phyloP scores from a whole-genome alignment of 2,329 filamentous ascomycete genomes.

The Trichoderma simmonsii region DNA sequence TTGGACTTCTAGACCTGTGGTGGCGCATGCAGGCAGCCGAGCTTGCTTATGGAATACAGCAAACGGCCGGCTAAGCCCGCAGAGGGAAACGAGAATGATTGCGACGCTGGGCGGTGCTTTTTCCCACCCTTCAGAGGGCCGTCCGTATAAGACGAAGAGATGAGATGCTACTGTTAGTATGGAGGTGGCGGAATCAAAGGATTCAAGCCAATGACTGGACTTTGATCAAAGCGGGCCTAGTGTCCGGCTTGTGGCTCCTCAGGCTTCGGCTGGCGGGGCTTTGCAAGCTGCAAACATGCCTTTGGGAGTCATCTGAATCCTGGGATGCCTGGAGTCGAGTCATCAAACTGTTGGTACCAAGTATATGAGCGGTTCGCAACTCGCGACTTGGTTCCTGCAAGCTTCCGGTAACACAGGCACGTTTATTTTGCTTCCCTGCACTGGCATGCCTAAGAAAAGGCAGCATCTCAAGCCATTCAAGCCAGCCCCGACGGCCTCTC shows the following conservation, averaged over 20 bases:
- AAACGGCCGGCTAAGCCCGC: neutral
- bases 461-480: conserved; percentile 55
- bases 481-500: conserved; percentile 54
- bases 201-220: neutral
- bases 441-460: conserved; percentile 63
- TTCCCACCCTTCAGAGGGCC: no score
- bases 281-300: neutral
- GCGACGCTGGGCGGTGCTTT: neutral
- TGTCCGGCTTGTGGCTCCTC: conserved; percentile 8
- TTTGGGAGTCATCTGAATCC: neutral
- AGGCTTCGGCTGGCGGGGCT: conserved; percentile 2
- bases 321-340: conserved; percentile 8
- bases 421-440: neutral
- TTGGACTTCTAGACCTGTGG: conserved; percentile 5
- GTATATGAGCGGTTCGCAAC: conserved; percentile 14
- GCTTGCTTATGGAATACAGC: neutral
- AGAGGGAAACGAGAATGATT: neutral
- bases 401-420: conserved; percentile 14
- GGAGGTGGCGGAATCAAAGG: neutral
- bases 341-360: neutral
- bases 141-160: neutral
- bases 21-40: conserved; percentile 13
- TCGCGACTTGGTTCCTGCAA: conserved; percentile 16
- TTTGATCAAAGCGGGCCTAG: conserved; percentile 7
- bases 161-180: neutral